phyloP scores from a whole-genome alignment of 2,329 filamentous ascomycete species.

The Ceratocystis diversiconidia region DNA sequence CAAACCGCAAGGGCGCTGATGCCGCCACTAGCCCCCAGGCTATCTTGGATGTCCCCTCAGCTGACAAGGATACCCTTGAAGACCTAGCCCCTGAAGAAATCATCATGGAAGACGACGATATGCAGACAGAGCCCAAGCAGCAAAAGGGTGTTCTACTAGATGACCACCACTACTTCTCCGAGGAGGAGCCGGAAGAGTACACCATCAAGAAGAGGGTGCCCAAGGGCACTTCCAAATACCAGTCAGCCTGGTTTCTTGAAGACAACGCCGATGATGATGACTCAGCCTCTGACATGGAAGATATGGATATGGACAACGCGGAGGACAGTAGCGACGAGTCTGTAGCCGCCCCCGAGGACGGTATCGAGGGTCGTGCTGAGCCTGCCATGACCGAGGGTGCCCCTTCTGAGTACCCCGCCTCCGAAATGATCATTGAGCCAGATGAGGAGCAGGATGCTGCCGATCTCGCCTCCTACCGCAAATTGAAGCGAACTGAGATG shows the following conservation, averaged over 20 bases:
- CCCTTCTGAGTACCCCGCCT: conserved; percentile 82
- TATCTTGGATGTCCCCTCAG: conserved; percentile 55
- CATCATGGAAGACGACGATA: conserved; percentile 51
- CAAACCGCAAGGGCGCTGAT: conserved; percentile 53
- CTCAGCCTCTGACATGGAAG: conserved; percentile 63
- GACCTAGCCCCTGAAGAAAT: conserved; percentile 78
- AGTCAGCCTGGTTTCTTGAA: conserved; percentile 81
- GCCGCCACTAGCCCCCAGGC: conserved; percentile 46
- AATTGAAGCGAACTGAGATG: conserved; percentile 62
- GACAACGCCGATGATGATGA: conserved; percentile 68
- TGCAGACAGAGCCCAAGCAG: conserved; percentile 29
- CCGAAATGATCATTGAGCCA: conserved; percentile 76
- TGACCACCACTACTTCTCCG: conserved; percentile 95
- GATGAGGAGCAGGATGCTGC: conserved; percentile 68
- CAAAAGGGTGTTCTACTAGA: conserved; percentile 86
- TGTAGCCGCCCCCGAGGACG: conserved; percentile 63
- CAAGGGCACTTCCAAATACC: conserved; percentile 84
- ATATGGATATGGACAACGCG: conserved; percentile 44
- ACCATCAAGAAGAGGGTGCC: conserved; percentile 60
- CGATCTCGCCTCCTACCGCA: conserved; percentile 68
- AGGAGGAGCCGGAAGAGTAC: conserved; percentile 55
- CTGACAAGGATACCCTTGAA: conserved; percentile 69
- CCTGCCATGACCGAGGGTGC: conserved; percentile 57
- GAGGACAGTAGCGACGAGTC: conserved; percentile 42
- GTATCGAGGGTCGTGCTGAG: conserved; percentile 53